Percentiles rank a stretch among this genome's conserved stretches.
phyloP scores from a whole-genome alignment of 345 rosid species.

The Gossypium bickii region DNA sequence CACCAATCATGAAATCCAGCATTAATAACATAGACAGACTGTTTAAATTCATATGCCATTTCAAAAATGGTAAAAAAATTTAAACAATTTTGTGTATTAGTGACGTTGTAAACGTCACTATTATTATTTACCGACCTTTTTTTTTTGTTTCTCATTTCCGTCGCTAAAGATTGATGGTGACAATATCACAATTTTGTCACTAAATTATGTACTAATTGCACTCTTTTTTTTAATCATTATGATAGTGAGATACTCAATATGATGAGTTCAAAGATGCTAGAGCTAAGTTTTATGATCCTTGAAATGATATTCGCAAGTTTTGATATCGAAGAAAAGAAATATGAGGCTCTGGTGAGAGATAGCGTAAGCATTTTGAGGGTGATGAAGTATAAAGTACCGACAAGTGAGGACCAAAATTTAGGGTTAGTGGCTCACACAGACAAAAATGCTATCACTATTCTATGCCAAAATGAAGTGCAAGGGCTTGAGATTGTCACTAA shows the following conservation, averaged over 20 bases:
- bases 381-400: slow-evolving; percentile 38
- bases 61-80: not conserved
- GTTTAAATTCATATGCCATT: not conserved
- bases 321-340: slow-evolving; percentile 26
- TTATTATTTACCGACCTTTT: too few species aligned
- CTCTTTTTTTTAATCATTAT: not conserved
- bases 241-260: slow-evolving; percentile 28
- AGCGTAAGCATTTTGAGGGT: slow-evolving; percentile 24
- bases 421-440: slow-evolving; percentile 45
- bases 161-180: too few species aligned
- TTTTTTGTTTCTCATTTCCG: too few species aligned
- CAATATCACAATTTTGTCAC: too few species aligned
- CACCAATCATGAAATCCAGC: not conserved
- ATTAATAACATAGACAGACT: not conserved
- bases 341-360: slow-evolving; percentile 20
- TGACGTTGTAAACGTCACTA: not conserved
- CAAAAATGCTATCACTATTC: slow-evolving; percentile 38
- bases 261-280: slow-evolving; percentile 35
- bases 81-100: not conserved
- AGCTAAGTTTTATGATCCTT: slow-evolving; percentile 29
- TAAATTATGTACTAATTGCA: too few species aligned
- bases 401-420: slow-evolving; percentile 10
- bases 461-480: slow-evolving; percentile 45
- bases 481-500: slow-evolving; percentile 39
- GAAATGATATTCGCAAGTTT: slow-evolving; percentile 43